These are phyloP conservation scores for Emericellopsis terricola DNA, from an alignment of 495 filamentous ascomycete genomes.

Conservation along the genomic window DNA sequence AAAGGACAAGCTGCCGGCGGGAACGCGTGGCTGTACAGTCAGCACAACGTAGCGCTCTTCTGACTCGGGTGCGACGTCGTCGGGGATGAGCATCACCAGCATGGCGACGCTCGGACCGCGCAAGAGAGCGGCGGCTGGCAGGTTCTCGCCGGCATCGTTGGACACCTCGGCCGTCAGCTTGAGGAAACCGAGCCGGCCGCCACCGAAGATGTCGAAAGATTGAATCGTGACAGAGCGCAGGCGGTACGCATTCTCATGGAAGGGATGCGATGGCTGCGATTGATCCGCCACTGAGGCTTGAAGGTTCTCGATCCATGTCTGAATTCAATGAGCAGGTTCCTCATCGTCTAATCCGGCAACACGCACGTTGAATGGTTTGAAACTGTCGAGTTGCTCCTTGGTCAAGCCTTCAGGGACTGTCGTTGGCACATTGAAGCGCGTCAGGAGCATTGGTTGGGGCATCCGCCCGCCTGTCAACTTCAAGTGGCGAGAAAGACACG, in stretches of 20 bases:
- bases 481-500: no score
- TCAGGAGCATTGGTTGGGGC: constrained; percentile 33
- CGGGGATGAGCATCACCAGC: constrained; percentile 59
- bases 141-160: constrained; percentile 40
- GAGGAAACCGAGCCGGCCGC: constrained; percentile 51
- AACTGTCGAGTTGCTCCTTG: constrained; percentile 44
- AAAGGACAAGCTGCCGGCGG: constrained; percentile 58
- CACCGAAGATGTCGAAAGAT: constrained; percentile 53
- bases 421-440: constrained; percentile 26
- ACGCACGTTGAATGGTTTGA: constrained; percentile 48
- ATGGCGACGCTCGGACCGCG: constrained; percentile 70
- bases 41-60: constrained; percentile 53
- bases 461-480: no score
- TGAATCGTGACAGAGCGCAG: constrained; percentile 57
- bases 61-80: constrained; percentile 34
- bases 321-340: not conserved
- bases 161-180: constrained; percentile 52
- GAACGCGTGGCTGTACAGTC: constrained; percentile 68
- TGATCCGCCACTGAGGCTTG: constrained; percentile 47
- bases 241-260: constrained; percentile 50
- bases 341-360: no score
- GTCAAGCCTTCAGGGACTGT: constrained; percentile 39
- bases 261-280: constrained; percentile 40
- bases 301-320: constrained; percentile 53
- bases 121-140: constrained; percentile 67